Evolutionary conservation across 495 filamentous ascomycete species (phyloP).

Genomic region (Xylaria castorea): DNA sequence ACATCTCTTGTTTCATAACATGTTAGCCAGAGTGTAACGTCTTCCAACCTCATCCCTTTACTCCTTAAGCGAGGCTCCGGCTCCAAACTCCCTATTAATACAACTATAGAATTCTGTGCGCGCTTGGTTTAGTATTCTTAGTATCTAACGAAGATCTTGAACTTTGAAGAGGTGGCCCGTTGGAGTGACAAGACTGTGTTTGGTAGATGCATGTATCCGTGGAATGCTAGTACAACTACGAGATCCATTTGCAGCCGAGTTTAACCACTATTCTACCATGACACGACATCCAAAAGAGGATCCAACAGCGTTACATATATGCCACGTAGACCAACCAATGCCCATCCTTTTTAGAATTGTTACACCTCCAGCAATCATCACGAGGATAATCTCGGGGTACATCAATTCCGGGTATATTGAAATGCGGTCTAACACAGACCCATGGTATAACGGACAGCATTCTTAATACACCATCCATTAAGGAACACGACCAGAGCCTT

Average conservation of each 20-base stretch:
- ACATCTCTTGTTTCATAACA: not conserved
- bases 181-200: not conserved
- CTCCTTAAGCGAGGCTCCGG: not conserved
- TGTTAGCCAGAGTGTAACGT: conserved; percentile 2
- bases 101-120: not conserved
- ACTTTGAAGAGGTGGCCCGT: not conserved
- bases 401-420: not conserved
- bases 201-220: not conserved
- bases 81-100: not conserved
- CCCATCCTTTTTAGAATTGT: not conserved
- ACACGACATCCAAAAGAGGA: not conserved
- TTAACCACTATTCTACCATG: not conserved
- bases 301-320: not conserved
- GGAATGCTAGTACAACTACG: conserved; percentile 7
- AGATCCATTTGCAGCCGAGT: not conserved
- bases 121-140: not conserved
- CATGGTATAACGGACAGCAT: not conserved
- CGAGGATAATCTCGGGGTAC: not conserved
- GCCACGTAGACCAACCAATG: not conserved
- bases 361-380: not conserved
- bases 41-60: not conserved
- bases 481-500: not conserved
- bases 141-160: not conserved
- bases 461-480: not conserved
- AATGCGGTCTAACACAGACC: not conserved